Evolutionary conservation across 2,329 filamentous ascomycete genomes (phyloP).

Genomic region (Pyrenophora graminea): DNA sequence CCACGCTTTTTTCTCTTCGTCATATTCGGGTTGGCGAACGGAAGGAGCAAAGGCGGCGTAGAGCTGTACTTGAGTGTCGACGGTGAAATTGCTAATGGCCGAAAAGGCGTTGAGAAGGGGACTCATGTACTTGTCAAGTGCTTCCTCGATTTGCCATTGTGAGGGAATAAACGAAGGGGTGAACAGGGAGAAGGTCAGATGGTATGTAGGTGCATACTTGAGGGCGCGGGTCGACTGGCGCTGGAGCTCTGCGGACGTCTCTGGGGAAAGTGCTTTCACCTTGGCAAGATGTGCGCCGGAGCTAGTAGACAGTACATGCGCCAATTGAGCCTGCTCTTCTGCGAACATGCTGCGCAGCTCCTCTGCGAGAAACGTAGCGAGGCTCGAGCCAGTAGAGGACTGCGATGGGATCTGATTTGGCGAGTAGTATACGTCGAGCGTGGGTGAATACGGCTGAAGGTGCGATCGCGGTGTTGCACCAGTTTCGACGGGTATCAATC

Average conservation of each 20-base stretch:
- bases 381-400: conserved; percentile 70
- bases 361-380: conserved; percentile 77
- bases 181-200: conserved; percentile 94
- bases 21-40: conserved; percentile 61
- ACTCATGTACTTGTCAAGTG: conserved; percentile 77
- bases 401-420: conserved; percentile 68
- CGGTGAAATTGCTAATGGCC: conserved; percentile 89
- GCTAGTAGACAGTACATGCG: conserved; percentile 50
- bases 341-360: conserved; percentile 78
- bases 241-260: conserved; percentile 58
- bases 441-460: conserved; percentile 70
- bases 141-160: conserved; percentile 86
- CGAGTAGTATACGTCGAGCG: conserved; percentile 78
- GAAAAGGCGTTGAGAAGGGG: conserved; percentile 80
- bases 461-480: conserved; percentile 59
- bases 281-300: conserved; percentile 49
- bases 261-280: conserved; percentile 57
- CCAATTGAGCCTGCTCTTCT: conserved; percentile 85
- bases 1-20: conserved; percentile 62
- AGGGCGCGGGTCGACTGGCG: conserved; percentile 79
- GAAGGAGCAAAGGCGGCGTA: conserved; percentile 74
- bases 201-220: conserved; percentile 91
- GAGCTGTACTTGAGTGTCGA: conserved; percentile 94
- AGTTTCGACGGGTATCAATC: conserved; percentile 67
- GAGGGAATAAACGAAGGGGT: conserved; percentile 77